Base-by-base conservation (phyloP, 108 stramenopile genomes). In the Craspedostauros australis region DNA sequence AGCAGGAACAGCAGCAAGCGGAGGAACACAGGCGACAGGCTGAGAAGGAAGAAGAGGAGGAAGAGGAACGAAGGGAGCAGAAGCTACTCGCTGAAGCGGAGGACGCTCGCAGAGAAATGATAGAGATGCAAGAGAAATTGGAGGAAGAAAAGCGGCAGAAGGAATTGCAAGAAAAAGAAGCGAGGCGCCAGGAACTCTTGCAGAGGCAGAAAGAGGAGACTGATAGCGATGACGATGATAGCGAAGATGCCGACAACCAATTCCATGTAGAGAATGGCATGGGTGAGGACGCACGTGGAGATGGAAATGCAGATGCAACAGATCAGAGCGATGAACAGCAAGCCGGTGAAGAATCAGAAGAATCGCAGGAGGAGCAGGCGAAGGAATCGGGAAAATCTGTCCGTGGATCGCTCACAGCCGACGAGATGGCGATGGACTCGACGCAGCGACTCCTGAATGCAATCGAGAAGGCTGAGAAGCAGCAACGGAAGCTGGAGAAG, bases 401-500 rank as follows among this genome's bases (percentile, higher is more conserved):
- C 0, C 48, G 43, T 19, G 47, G 20, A 1, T 25, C 48, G 18
- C 2, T 28, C 11, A 20, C 36, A 25, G 41, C 32, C 27, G 41
- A 50, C 38, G 26, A 12, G 39, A 54, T 28, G 7, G 26, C 7
- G 15, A 9, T 9, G 15, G 1, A n/a, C 9, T 8, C 8, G 42
- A 43, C 14, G 42, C 19, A 9, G 22, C 9, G 9, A 9, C 19
- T 9, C 1, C 30, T 59, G 27, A 20, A 4, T 46, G 57, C 57
- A 41, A 19, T 67, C 4, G 33, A 52, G 32, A 32, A 22, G 6
- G 42, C 39, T 22, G 59, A 68, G 27, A 42, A 46, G 2, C 30
- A 27, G 26, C 58, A 68, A 32, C 22, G 28, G 11, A 60, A 45
- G 20, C 41, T 71, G 26, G 70, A 71, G 44, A 52, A 51, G 34